Evolutionary conservation across 257 asterid species (phyloP).

Genomic region (Solanum neorickii): DNA sequence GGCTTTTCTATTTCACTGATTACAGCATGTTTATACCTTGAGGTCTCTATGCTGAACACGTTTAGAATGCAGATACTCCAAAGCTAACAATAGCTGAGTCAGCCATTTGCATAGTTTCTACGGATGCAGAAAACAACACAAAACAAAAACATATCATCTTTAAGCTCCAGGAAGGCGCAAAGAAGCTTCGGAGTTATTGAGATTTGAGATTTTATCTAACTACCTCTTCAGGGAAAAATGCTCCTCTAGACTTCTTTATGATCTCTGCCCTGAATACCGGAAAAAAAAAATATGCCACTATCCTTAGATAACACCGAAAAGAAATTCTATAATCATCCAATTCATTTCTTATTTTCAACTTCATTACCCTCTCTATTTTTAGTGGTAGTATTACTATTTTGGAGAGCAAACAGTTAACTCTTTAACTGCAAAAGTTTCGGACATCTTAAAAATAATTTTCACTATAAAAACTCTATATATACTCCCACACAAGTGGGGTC

Average conservation of each 20-base stretch:
- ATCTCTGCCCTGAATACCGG: slow-evolving; percentile 46
- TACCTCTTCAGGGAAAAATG: slow-evolving; percentile 88
- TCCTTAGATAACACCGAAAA: neutral
- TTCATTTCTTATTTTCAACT: neutral
- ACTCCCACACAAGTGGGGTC: neutral
- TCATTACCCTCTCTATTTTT: neutral
- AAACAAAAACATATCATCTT: neutral
- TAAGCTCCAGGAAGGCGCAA: neutral
- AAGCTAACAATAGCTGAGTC: slow-evolving; percentile 70
- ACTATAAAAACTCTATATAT: neutral
- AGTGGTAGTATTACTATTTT: neutral
- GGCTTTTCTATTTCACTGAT: neutral
- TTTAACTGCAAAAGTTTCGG: neutral
- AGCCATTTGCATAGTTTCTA: slow-evolving; percentile 96
- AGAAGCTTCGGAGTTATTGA: neutral
- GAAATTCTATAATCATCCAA: neutral
- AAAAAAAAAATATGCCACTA: neutral
- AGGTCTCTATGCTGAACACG: slow-evolving; percentile 89
- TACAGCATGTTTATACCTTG: slow-evolving; percentile 39
- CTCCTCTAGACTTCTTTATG: slow-evolving; percentile 62
- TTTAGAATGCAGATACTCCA: slow-evolving; percentile 81
- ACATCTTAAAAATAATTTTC: neutral
- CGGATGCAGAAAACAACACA: neutral
- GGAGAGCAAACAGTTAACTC: neutral
- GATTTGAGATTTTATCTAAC: slow-evolving; percentile 1